These are phyloP conservation scores for Stentor coeruleus DNA, from an alignment of 73 alveolate genomes.

Conservation along the genomic window DNA sequence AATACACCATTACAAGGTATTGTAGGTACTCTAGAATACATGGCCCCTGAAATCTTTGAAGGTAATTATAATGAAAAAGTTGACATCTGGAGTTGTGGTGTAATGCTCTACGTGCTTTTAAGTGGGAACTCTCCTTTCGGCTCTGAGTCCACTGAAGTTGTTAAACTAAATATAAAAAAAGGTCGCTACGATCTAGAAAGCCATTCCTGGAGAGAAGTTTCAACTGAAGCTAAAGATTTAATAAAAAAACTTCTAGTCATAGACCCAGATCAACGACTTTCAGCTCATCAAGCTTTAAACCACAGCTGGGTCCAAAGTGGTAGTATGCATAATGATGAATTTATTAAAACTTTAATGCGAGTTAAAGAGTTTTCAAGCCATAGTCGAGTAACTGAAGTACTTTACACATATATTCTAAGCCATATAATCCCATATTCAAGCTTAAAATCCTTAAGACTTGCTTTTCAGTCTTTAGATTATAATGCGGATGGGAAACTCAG, in stretches of 20 bases:
- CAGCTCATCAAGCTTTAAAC: not conserved
- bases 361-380: not conserved
- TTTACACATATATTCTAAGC: not conserved
- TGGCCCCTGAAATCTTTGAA: conserved; percentile 53
- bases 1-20: not conserved
- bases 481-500: conserved; percentile 51
- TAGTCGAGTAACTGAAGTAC: not conserved
- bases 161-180: conserved; percentile 13
- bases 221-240: conserved; percentile 49
- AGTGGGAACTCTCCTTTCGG: conserved; percentile 59
- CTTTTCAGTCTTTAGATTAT: not conserved
- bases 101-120: conserved; percentile 38
- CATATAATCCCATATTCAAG: not conserved
- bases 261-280: conserved; percentile 61
- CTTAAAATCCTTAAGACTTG: not conserved
- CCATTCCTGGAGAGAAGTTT: conserved; percentile 34
- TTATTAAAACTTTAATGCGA: not conserved
- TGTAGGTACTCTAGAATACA: conserved; percentile 33
- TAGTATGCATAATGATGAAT: not conserved
- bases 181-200: conserved; percentile 36
- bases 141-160: conserved; percentile 38
- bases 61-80: conserved; percentile 49
- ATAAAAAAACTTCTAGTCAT: conserved; percentile 39
- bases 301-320: not conserved
- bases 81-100: conserved; percentile 66